Evolutionary conservation across 2,329 filamentous ascomycete genomes (phyloP), one percentile per base, ranked within the genome.

Genomic region (Tricladium varicosporioides): DNA sequence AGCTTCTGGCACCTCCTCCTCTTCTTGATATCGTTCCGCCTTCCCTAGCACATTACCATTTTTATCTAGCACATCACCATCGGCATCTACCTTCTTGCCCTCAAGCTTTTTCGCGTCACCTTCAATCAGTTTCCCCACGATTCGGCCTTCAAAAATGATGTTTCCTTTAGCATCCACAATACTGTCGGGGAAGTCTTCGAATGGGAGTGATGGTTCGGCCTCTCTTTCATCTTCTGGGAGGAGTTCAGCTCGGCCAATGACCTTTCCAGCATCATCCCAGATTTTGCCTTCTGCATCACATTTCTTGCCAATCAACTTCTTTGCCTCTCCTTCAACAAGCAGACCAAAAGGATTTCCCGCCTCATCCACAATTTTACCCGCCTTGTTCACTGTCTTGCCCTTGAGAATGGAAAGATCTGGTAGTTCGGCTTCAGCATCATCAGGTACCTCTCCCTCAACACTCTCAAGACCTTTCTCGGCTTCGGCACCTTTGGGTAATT

Each of bases 1-100:
- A 8, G 65, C 66, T 40, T 64, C 61, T 19, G 60, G 56, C 4
- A 53, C 48, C 8, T 56, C 57, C 27, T 73, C 72, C 48, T 73
- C 72, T 5, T 72, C 65, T 51, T 71, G 67, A 5, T 65, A 67
- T 36, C 68, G 58, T 48, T 71, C 69, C 5, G 67, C 68, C 32
- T 68, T 68, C 33, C 67, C 69, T 1, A 85, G 70, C 2, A 74
- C 69, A 58, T 85, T 85, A 22, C 82, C 82, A 68, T 90, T 91
- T 72, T 86, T 86, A 76, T 94, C 91, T 54, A 89, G 78, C 36
- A 95, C 85, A 56, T 94, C 90, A 42, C 91, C 91, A 61, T 94
- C 90, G 60, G 91, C 87, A 58, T 94, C 91, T 13, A 94, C 89
- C 36, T 78, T 72, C 70, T 85, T 86, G 32, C 86, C 86, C 58